Evolutionary conservation across 140 eudicot species (phyloP).

Genomic region (Ambrosia hybrid): DNA sequence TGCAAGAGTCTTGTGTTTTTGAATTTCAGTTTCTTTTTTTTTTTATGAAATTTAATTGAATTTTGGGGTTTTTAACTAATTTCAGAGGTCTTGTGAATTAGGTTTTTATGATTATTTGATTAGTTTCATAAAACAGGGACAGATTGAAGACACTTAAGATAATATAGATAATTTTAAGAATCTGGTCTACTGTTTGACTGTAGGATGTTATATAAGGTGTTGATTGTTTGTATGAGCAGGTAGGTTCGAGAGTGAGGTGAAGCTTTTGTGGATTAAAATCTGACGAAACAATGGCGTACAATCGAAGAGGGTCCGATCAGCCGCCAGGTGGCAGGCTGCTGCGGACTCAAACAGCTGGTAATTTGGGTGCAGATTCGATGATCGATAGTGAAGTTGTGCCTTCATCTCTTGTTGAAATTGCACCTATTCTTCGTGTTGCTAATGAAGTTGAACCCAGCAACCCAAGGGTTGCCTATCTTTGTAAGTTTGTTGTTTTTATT

Average conservation of each 20-base stretch:
- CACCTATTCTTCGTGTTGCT: conserved; percentile 98
- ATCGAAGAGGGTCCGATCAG: conserved; percentile 58
- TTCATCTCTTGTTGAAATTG: conserved; percentile 90
- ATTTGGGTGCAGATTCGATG: conserved; percentile 83
- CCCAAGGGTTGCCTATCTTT: conserved; percentile 90
- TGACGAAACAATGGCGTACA: conserved; percentile 56
- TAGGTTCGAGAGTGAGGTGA: conserved; percentile 18
- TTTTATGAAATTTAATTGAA: conserved; percentile 6
- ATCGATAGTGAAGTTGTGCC: conserved; percentile 97
- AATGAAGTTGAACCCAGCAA: conserved; percentile 82
- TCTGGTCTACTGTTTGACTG: conserved; percentile 17
- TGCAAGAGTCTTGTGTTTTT: neutral
- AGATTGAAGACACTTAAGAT: neutral
- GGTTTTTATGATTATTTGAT: conserved; percentile 4
- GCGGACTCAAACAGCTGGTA: conserved; percentile 92
- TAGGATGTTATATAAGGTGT: conserved; percentile 1
- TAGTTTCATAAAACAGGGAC: neutral
- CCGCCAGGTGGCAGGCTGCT: conserved; percentile 61
- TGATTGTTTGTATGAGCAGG: conserved; percentile 14
- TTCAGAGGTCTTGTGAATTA: conserved; percentile 5
- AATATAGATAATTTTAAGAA: neutral
- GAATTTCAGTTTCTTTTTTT: neutral
- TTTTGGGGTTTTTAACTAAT: conserved; percentile 2
- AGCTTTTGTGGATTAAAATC: conserved; percentile 28
- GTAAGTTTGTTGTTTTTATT: conserved; percentile 45